Base-by-base conservation (phyloP, 495 filamentous ascomycete genomes). In the Xeromyces bisporus region DNA sequence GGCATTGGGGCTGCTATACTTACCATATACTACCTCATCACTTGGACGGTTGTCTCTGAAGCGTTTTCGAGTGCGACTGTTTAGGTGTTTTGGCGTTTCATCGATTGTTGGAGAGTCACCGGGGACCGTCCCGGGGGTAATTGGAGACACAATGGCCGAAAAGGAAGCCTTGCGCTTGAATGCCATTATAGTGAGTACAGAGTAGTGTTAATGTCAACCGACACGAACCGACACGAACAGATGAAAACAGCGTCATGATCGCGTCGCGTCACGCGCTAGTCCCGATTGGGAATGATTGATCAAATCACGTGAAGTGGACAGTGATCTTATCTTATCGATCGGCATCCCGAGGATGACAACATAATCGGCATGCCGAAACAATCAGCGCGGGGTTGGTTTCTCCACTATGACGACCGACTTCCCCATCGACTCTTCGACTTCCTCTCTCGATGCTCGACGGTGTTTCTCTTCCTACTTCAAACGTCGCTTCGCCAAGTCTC, bases 161-260 rank as follows among this genome's bases (percentile, higher is more conserved):
- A 51, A 56, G 1, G 62, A 65, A 29, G 60, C 58, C 36, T 68
- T 68, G 39, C 63, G 64, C 42, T 68, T 68, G 46, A 60, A 53
- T 26, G 59, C 50, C 63, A 68, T 68, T n/a, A n/a, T n/a, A n/a
- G n/a, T n/a, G n/a, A n/a, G n/a, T n/a, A n/a, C n/a, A n/a, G n/a
- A n/a, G n/a, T n/a, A n/a, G n/a, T n/a, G n/a, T n/a, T n/a, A n/a
- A n/a, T n/a, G n/a, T n/a, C n/a, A n/a, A n/a, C n/a, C n/a, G n/a
- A n/a, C n/a, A n/a, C n/a, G n/a, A n/a, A n/a, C n/a, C n/a, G n/a
- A n/a, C n/a, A n/a, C n/a, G n/a, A n/a, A n/a, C n/a, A n/a, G n/a
- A n/a, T n/a, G n/a, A n/a, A n/a, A n/a, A n/a, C n/a, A n/a, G n/a
- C n/a, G n/a, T n/a, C n/a, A n/a, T n/a, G n/a, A n/a, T n/a, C n/a